Conservation (phyloP, 2,329 filamentous ascomycete genomes). For the Venturia effusa region DNA sequence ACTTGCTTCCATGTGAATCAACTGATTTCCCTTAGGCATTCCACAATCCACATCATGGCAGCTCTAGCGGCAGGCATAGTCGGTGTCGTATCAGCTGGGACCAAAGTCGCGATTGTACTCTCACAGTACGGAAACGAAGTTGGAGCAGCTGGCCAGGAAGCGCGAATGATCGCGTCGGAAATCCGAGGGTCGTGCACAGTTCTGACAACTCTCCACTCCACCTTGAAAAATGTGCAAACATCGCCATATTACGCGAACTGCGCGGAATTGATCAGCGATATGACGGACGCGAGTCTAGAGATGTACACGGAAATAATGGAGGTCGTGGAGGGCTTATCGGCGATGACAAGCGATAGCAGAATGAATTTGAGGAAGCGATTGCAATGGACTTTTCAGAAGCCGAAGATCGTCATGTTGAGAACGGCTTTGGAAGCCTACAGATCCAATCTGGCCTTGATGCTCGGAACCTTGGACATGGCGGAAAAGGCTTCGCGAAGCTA, state of each 20-base stretch:
- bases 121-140: slow-evolving; percentile 17
- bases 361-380: slow-evolving; percentile 14
- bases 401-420: slow-evolving; percentile 15
- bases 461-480: slow-evolving; percentile 17
- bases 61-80: slow-evolving; percentile 19
- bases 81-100: slow-evolving; percentile 18
- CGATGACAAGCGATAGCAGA: slow-evolving; percentile 12
- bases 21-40: background rate
- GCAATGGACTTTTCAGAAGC: slow-evolving; percentile 18
- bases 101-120: slow-evolving; percentile 17
- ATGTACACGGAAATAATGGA: slow-evolving; percentile 18
- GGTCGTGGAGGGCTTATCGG: slow-evolving; percentile 12
- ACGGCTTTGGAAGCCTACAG: slow-evolving; percentile 18
- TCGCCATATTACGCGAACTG: slow-evolving; percentile 17
- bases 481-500: slow-evolving; percentile 16
- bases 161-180: slow-evolving; percentile 17
- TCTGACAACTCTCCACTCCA: slow-evolving; percentile 15
- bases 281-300: slow-evolving; percentile 16
- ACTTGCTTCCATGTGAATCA: background rate
- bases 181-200: slow-evolving; percentile 17
- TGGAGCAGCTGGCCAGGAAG: slow-evolving; percentile 17
- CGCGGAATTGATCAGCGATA: slow-evolving; percentile 15
- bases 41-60: slow-evolving; percentile 13
- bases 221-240: slow-evolving; percentile 14
- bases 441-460: slow-evolving; percentile 17